A percentile compares a stretch with the other conserved stretches of the same genome.
Evolutionary conservation across 192 early-diverging fungal species (phyloP).

Genomic region (Diversispora epigaea): DNA sequence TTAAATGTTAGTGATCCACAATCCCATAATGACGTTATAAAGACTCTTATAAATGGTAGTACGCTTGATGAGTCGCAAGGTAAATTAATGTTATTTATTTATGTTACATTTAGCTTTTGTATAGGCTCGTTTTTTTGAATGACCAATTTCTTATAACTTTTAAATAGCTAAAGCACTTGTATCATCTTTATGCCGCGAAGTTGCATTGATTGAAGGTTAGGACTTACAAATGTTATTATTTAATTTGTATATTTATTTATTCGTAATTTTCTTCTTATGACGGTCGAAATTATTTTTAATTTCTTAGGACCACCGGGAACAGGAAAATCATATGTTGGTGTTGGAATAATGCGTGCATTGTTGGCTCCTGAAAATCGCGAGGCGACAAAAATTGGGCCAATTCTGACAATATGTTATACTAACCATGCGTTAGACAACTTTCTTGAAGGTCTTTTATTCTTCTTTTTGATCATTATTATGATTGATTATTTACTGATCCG

Average conservation of each 20-base stretch:
- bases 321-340: slow-evolving; percentile 53
- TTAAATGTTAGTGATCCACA: slow-evolving; percentile 23
- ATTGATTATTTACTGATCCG: neutral
- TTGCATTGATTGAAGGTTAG: slow-evolving; percentile 57
- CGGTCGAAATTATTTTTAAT: neutral
- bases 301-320: slow-evolving; percentile 51
- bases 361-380: slow-evolving; percentile 32
- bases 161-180: slow-evolving; percentile 42
- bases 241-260: neutral
- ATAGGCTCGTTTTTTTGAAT: neutral
- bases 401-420: slow-evolving; percentile 57
- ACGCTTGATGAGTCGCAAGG: slow-evolving; percentile 53
- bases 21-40: neutral
- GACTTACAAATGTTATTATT: neutral
- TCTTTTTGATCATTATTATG: neutral
- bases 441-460: slow-evolving; percentile 34
- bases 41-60: slow-evolving; percentile 25
- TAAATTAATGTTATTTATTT: neutral
- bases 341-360: slow-evolving; percentile 49
- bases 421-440: slow-evolving; percentile 68
- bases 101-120: neutral
- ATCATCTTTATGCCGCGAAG: slow-evolving; percentile 46
- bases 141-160: neutral
- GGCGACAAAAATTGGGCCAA: slow-evolving; percentile 37
- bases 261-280: neutral